Base-by-base conservation (phyloP, 306 rosid species). In the Quercus agrifolia region DNA sequence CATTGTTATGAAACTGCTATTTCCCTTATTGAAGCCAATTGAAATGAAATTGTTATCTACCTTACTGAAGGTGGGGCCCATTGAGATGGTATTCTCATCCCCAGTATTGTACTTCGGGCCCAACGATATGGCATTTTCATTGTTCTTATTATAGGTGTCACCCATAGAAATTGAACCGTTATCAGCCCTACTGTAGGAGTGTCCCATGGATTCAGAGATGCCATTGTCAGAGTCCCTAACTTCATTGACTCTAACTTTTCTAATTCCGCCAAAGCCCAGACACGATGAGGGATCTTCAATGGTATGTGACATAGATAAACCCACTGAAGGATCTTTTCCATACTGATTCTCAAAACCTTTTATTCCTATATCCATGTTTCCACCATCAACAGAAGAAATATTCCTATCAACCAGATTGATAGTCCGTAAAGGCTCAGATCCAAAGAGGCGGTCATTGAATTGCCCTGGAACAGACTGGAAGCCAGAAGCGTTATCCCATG, bases 201-300 rank as follows among this genome's bases (percentile, higher is more conserved):
- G 81, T 62, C 90, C 96, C 78, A 88, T 31, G 5, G 97, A 82
- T 57, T 89, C 78, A 74, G 93, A 54, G 88, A 88, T 68, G 25
- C 87, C 80, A 82, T 83, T 84, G 56, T 89, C 92, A 56, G 91
- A 84, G 74, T 95, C 97, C 87, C 92, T 88, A 73, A 95, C 99
- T 86, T 95, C 93, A 88, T 95, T 95, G 78, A 95, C 98, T 87
- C 93, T 93, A 78, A 93, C 98, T 86, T 89, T 95, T 81, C 97
- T 88, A 70, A 91, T 88, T 69, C 94, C 97, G 79, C 96, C 92
- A 82, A 90, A 90, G 86, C 63, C 90, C 62, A 90, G 87, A 85
- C 84, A 85, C 49, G 96, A 84, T 74, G 96, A 90, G 56, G 92
- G 88, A 81, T 88, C 98, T 72, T 82, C 88, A 4, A 83, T 77